Percentiles rank a stretch among this genome's conserved stretches.
Conservation (phyloP, 768 basidiomycete species). For the Xerocomus spinulosus region DNA sequence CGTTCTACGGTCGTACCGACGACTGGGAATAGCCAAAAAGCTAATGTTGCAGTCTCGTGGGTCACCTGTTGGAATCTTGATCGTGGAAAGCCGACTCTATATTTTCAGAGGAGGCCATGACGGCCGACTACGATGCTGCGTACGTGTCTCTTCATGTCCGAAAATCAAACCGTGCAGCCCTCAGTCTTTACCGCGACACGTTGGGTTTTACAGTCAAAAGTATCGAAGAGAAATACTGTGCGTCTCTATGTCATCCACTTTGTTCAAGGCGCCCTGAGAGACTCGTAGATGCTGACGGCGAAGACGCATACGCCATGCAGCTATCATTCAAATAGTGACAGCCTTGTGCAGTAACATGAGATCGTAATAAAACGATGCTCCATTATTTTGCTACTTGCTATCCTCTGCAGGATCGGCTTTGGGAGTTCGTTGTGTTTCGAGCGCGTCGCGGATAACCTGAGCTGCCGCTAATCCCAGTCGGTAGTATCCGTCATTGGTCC, state of each 20-base stretch:
- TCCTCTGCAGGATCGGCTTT: neutral
- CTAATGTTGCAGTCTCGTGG: conserved; percentile 90
- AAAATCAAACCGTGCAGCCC: conserved; percentile 91
- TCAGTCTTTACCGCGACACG: conserved; percentile 82
- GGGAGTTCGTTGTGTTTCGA: conserved; percentile 20
- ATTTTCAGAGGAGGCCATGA: conserved; percentile 82
- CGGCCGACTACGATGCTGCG: conserved; percentile 74
- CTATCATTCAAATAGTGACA: conserved; percentile 46
- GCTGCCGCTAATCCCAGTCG: conserved; percentile 70
- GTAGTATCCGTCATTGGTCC: conserved; percentile 88
- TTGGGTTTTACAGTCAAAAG: conserved; percentile 84
- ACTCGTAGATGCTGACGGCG: conserved; percentile 81
- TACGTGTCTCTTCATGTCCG: conserved; percentile 90
- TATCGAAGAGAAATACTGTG: conserved; percentile 89
- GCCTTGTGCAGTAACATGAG: neutral
- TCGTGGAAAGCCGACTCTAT: conserved; percentile 2
- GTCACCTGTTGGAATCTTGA: conserved; percentile 27
- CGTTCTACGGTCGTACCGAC: conserved; percentile 82
- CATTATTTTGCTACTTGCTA: neutral
- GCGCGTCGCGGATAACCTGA: conserved; percentile 55
- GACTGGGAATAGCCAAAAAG: conserved; percentile 91
- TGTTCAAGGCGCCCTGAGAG: conserved; percentile 7
- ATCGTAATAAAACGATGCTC: conserved; percentile 9
- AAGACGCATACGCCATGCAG: conserved; percentile 92
- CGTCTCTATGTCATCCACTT: conserved; percentile 31